A percentile compares a stretch with the other conserved stretches of the same genome.
These are phyloP conservation scores for Annulohypoxylon moriforme DNA, from an alignment of 495 filamentous ascomycete species.

Conservation along the genomic window DNA sequence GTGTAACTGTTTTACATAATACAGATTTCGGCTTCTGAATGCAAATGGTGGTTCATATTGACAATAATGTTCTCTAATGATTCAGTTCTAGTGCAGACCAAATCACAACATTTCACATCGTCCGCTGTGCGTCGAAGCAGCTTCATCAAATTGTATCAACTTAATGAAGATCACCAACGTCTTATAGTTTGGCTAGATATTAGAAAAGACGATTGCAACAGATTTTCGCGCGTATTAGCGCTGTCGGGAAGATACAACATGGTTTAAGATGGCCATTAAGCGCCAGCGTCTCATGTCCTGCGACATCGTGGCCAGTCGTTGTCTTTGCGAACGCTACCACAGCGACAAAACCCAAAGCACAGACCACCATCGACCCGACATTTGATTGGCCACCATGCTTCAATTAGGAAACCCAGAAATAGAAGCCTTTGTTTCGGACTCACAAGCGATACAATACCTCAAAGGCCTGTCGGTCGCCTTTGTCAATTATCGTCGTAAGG, in stretches of 20 bases:
- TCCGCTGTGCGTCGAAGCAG: background rate
- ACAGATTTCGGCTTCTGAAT: background rate
- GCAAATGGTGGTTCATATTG: background rate
- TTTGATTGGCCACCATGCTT: constrained; percentile 35
- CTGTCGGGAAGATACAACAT: constrained; percentile 14
- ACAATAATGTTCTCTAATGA: background rate
- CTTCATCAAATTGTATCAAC: constrained; percentile 21
- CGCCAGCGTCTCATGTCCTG: constrained; percentile 26
- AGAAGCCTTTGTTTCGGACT: constrained; percentile 38
- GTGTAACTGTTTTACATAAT: background rate
- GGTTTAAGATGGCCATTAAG: constrained; percentile 23
- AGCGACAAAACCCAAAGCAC: constrained; percentile 24
- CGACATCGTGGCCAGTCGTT: constrained; percentile 22
- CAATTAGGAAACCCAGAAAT: constrained; percentile 40
- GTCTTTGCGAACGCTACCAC: constrained; percentile 8
- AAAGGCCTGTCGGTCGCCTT: constrained; percentile 28
- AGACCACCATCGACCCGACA: constrained; percentile 8
- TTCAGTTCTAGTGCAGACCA: background rate
- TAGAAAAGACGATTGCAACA: background rate
- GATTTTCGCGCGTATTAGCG: constrained; percentile 34
- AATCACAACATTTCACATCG: background rate
- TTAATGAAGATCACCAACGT: background rate
- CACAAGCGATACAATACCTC: constrained; percentile 7
- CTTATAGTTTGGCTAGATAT: constrained; percentile 10
- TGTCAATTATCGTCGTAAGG: constrained; percentile 21